Evolutionary conservation across 1,139 yeast genomes (phyloP).

Genomic region (Pneumocystis wakefieldiae): DNA sequence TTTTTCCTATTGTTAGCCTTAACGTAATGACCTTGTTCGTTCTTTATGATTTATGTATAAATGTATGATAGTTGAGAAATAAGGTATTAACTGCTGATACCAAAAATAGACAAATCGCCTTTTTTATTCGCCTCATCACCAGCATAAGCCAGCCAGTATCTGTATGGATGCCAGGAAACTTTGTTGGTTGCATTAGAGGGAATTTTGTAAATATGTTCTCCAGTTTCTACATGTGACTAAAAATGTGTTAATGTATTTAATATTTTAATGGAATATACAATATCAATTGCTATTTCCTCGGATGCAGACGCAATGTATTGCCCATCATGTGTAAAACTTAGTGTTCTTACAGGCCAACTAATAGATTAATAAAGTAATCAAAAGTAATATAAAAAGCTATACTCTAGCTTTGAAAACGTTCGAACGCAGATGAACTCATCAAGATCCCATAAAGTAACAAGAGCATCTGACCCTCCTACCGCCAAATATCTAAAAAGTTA

Average conservation of each 20-base stretch:
- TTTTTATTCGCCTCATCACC: neutral
- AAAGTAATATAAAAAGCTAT: neutral
- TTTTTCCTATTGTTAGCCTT: neutral
- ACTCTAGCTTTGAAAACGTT: slow-evolving; percentile 35
- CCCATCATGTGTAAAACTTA: slow-evolving; percentile 79
- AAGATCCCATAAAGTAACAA: slow-evolving; percentile 47
- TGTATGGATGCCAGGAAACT: slow-evolving; percentile 24
- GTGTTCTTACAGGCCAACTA: slow-evolving; percentile 19
- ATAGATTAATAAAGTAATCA: slow-evolving; percentile 1
- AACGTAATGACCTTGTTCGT: neutral
- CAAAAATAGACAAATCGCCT: neutral
- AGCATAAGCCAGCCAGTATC: slow-evolving; percentile 21
- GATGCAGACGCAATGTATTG: slow-evolving; percentile 81
- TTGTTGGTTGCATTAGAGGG: slow-evolving; percentile 14
- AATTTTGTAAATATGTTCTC: slow-evolving; percentile 18
- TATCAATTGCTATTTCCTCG: slow-evolving; percentile 21
- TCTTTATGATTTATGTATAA: neutral
- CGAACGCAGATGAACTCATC: slow-evolving; percentile 32
- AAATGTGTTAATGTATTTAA: neutral
- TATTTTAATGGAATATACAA: slow-evolving; percentile 15
- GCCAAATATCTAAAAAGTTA: slow-evolving; percentile 26
- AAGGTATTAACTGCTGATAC: neutral
- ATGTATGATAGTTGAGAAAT: neutral
- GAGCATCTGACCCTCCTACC: slow-evolving; percentile 58
- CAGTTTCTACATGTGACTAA: slow-evolving; percentile 18